Percentiles rank a stretch among this genome's conserved stretches.
These are phyloP conservation scores for Tausonia pullulans DNA, from an alignment of 1,284 basidiomycete species.

Conservation along the genomic window DNA sequence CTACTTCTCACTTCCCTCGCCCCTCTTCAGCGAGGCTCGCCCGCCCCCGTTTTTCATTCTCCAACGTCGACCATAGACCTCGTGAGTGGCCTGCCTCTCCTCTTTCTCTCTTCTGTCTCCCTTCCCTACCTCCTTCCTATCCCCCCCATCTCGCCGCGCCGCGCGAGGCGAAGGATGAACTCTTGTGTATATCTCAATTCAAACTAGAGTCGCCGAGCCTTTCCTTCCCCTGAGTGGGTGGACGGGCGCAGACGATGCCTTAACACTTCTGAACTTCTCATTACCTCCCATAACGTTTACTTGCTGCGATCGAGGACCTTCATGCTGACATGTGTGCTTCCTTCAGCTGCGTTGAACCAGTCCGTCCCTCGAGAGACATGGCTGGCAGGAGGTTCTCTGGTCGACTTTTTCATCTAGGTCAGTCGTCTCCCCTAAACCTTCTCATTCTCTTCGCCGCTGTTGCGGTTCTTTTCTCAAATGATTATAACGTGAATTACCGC, in stretches of 20 bases:
- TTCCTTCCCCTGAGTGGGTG: conserved; percentile 16
- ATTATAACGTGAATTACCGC: conserved; percentile 16
- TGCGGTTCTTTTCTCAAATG: background rate
- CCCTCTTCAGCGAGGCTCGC: background rate
- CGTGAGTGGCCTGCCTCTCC: too few relatives aligned
- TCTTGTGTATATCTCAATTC: conserved; percentile 14
- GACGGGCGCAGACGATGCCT: conserved; percentile 13
- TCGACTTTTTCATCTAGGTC: background rate
- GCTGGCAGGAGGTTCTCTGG: too few relatives aligned
- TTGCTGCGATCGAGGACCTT: background rate
- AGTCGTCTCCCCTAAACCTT: background rate
- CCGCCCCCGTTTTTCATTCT: too few relatives aligned
- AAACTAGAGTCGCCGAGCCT: conserved; percentile 16
- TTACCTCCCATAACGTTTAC: background rate
- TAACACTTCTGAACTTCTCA: conserved; percentile 12
- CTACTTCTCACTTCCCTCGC: background rate
- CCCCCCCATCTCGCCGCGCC: background rate
- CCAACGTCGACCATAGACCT: too few relatives aligned
- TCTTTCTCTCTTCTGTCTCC: background rate
- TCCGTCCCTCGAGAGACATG: too few relatives aligned
- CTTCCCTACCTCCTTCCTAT: background rate
- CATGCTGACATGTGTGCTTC: background rate
- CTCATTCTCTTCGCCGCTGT: background rate
- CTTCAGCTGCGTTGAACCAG: background rate
- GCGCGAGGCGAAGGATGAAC: conserved; percentile 3